Evolutionary conservation across 2,329 filamentous ascomycete species (phyloP), one percentile per base, ranked within the genome.

Genomic region (Neopestalotiopsis sp.): DNA sequence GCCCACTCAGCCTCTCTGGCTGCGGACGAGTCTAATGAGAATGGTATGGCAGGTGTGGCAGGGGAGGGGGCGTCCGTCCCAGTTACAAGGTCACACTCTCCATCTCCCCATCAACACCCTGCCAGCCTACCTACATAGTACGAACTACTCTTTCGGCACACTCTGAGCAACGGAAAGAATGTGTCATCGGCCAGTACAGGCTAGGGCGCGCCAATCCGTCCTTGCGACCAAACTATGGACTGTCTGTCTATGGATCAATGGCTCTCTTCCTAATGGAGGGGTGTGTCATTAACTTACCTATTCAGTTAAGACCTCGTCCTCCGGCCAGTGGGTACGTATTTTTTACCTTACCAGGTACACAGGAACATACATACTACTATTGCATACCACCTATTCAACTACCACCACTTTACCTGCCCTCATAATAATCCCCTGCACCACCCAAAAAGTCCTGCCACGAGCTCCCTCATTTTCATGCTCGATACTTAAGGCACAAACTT

Each of bases 371-470:
- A 38, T 38, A 38, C 34, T 38, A 10, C 34, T 28, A 28, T 28
- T 28, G 24, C 24, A 28, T 28, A 28, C 24, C 24, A 28, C 24
- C 24, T 28, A 28, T 28, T 28, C 24, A 28, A 28, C 24, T 10
- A 38, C 34, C 34, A 38, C 34, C 34, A 38, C 34, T 38, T 38
- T 38, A 38, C 34, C 34, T 38, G 34, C 59, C 59, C 59, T 62
- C 32, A 53, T 24, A n/a, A 53, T 42, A 42, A n/a, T 38, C 10
- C 62, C 62, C 34, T 49, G 12, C 45, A 28, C 53, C 53, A 59
- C 56, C 42, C 65, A 66, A 69, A 61, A 66, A 69, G 63, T 69
- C 58, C 67, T 69, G 40, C 24, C 57, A 40, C 24, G 30, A 57
- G 63, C 14, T 69, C 42, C 57, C 61, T 67, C 65, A 61, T 34